Evolutionary conservation across 129 eudicot species (phyloP), one percentile per base, ranked within the genome.

Genomic region (Pseudognaphalium luteoalbum): DNA sequence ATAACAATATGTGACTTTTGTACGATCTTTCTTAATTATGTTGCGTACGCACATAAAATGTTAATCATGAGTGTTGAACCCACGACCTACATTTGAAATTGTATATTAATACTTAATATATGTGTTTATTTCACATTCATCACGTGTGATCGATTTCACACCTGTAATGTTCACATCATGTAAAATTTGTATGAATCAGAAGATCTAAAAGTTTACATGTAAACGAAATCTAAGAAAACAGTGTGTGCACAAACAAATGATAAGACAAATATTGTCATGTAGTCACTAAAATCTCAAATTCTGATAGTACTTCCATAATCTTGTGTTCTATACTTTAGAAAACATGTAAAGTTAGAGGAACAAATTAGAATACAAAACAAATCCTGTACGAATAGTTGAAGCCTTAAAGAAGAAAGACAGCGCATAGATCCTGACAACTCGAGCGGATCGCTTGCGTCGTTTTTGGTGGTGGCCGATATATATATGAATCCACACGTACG

Each of bases 351-450:
- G 58, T 47, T 51, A 68, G 52, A 51, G 60, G 68, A 5, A 14
- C 52, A 17, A 34, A 62, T 9, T 65, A 9, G 11, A 17, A 63
- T 29, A 63, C 47, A 54, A 71, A 57, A 63, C 52, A 79, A 51
- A 35, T 50, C 3, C 19, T 56, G 66, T 50, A 44, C 16, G 17
- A 2, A 44, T 44, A 50, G 39, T 35, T 50, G 52, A 71, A 72
- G 50, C 59, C 32, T 63, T 19, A 65, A 52, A 52, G 68, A 41
- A 11, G 67, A 71, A 71, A 78, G 77, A 79, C 78, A 28, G 72
- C 68, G 65, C 21, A 51, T 28, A 65, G 56, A 50, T 32, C 20
- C 3, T n/a, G 71, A 75, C 52, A 35, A 32, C 54, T 47, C 33
- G 11, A 30, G 19, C 12, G 20, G 12, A 16, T 20, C 17, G 28